Evolutionary conservation across 2,329 filamentous ascomycete genomes (phyloP).

Genomic region (Aspergillus cejpii): DNA sequence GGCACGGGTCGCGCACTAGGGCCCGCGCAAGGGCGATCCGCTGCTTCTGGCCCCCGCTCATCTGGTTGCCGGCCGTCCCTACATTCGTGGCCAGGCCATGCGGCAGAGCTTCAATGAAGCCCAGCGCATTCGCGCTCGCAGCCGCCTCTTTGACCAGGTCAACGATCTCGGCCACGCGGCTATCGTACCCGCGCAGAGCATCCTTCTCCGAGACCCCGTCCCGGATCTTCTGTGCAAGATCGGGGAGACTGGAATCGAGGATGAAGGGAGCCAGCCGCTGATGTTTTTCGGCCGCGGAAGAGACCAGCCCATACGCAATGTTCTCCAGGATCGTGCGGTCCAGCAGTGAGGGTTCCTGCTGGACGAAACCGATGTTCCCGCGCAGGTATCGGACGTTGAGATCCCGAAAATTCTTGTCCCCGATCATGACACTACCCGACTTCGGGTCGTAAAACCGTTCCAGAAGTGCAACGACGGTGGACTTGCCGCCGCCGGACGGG

Average conservation of each 20-base stretch:
- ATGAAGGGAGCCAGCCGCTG: constrained; percentile 21
- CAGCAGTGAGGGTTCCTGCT: constrained; percentile 48
- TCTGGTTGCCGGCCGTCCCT: constrained; percentile 22
- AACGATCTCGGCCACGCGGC: constrained; percentile 25
- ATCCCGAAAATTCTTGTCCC: constrained; percentile 22
- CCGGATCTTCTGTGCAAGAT: constrained; percentile 22
- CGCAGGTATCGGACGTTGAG: constrained; percentile 34
- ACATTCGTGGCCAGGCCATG: constrained; percentile 32
- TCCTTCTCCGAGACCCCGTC: constrained; percentile 20
- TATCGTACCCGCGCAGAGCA: constrained; percentile 18
- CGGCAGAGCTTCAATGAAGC: constrained; percentile 24
- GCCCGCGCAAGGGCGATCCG: constrained; percentile 83
- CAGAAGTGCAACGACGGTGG: constrained; percentile 39
- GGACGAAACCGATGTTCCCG: constrained; percentile 39
- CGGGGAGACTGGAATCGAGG: constrained; percentile 21
- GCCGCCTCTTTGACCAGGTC: constrained; percentile 26
- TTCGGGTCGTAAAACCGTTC: constrained; percentile 35
- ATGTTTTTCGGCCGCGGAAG: constrained; percentile 25
- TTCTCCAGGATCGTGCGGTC: constrained; percentile 50
- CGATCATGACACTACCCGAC: constrained; percentile 29
- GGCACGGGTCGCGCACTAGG: constrained; percentile 74
- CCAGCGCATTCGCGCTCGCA: constrained; percentile 21
- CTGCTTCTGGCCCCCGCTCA: constrained; percentile 71
- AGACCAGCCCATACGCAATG: constrained; percentile 47
- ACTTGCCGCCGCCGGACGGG: constrained; percentile 49